These are phyloP conservation scores for Arthroderma sp. DNA, from an alignment of 2,329 filamentous ascomycete species.

Conservation along the genomic window DNA sequence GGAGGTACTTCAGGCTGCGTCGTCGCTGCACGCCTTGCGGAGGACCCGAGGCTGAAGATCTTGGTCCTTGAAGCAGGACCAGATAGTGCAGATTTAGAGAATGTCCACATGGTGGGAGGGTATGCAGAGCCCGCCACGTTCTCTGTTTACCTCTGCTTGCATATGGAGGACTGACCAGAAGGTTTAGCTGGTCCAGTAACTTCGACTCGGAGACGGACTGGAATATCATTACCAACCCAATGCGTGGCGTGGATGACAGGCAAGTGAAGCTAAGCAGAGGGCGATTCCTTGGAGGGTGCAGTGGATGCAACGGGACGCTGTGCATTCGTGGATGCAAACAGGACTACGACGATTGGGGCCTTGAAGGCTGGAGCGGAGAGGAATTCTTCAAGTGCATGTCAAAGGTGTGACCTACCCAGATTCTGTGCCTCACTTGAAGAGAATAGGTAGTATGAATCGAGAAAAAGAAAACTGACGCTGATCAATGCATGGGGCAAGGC, in stretches of 20 bases:
- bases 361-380: conserved; percentile 44
- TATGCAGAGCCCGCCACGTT: conserved; percentile 23
- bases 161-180: background rate
- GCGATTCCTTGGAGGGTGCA: conserved; percentile 33
- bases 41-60: conserved; percentile 32
- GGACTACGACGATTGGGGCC: conserved; percentile 38
- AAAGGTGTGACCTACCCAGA: conserved; percentile 31
- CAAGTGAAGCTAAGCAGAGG: conserved; percentile 35
- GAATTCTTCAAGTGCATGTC: conserved; percentile 47
- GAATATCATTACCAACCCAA: conserved; percentile 34
- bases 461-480: background rate
- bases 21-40: conserved; percentile 38
- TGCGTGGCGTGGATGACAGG: conserved; percentile 30
- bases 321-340: conserved; percentile 32
- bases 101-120: conserved; percentile 37
- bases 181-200: conserved; percentile 15
- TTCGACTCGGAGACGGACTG: conserved; percentile 35
- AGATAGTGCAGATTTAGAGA: conserved; percentile 35
- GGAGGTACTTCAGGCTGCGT: conserved; percentile 41
- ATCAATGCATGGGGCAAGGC: conserved; percentile 24
- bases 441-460: background rate
- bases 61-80: conserved; percentile 40
- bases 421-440: background rate
- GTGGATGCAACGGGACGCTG: conserved; percentile 35
- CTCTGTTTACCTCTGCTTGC: conserved; percentile 21